Base-by-base conservation (phyloP, 345 rosid genomes). In the Orychophragmus violaceus region DNA sequence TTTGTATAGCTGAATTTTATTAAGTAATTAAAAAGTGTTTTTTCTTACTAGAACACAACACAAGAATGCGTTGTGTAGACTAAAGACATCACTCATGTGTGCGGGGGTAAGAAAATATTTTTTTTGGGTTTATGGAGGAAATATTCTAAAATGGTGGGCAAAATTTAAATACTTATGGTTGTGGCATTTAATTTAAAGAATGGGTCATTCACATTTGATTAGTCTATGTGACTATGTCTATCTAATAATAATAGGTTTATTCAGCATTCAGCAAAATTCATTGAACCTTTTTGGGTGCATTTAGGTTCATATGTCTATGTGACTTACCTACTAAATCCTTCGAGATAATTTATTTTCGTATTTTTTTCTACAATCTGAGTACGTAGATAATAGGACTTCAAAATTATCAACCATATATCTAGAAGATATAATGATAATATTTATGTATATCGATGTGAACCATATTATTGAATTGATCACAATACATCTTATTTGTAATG, bases 121-220 rank as follows among this genome's bases (percentile, higher is more conserved):
- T 29, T 44, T 14, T 8, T 6, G 46, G 54, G 41, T 17, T 27
- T 44, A 33, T 13, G 23, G 28, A 23, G 45, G 30, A 46, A 33
- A 27, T 11, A 22, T 64, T 71, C 70, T 56, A 64, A 71, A 64
- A 19, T 25, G 70, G 65, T 48, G 76, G 76, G 64, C 52, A 64
- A 62, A 30, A 17, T 16, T 24, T 33, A 16, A 53, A 70, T 52
- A 51, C 11, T 19, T 6, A 5, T 68, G 54, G 74, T 50, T 37
- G 61, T 16, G 13, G 30, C 57, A 44, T 51, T 37, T 36, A 37
- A 44, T 51, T 37, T 36, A 37, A 59, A 39, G 35, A 52, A 51
- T 27, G 42, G 23, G 50, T 46, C n/a, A 11, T 36, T 48, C 57
- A 45, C 46, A 64, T 64, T 57, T 39, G 59, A 72, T 71, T 55